Conservation (phyloP, 176 grass and related monocot species). For the Oryza meyeriana region DNA sequence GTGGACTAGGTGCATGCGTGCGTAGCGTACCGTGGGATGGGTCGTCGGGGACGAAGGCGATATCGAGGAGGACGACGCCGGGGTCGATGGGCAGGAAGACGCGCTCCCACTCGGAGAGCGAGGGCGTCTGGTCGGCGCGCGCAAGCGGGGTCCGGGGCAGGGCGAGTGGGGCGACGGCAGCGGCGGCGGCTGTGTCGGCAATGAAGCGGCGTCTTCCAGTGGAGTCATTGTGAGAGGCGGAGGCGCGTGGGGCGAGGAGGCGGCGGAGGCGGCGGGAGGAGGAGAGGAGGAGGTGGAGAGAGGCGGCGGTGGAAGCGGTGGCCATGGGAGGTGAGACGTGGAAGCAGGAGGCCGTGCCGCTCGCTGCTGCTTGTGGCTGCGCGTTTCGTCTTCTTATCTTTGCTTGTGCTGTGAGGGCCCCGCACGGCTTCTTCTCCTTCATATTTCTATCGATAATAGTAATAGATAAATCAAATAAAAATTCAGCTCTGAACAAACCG, state of each 20-base stretch:
- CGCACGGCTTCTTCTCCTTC: too few relatives aligned
- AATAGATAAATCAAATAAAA: too few relatives aligned
- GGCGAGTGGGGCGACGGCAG: constrained; percentile 27
- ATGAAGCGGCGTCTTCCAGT: constrained; percentile 45
- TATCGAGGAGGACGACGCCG: constrained; percentile 93
- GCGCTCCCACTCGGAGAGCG: constrained; percentile 86
- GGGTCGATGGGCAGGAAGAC: constrained; percentile 73
- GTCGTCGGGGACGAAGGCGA: constrained; percentile 94
- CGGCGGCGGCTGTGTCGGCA: constrained; percentile 48
- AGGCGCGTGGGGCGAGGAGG: constrained; percentile 39
- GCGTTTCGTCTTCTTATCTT: background rate
- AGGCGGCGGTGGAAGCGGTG: constrained; percentile 31
- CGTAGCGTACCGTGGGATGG: constrained; percentile 71
- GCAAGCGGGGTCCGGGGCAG: constrained; percentile 23
- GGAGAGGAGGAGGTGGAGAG: constrained; percentile 35
- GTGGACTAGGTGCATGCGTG: too few relatives aligned
- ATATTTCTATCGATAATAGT: too few relatives aligned
- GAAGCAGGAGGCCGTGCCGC: background rate
- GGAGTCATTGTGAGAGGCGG: background rate
- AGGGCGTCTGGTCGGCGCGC: constrained; percentile 33
- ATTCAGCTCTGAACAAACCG: too few relatives aligned
- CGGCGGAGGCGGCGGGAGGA: constrained; percentile 27
- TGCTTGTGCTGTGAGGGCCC: background rate
- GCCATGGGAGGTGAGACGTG: constrained; percentile 56
- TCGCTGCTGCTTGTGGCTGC: background rate